Conservation (phyloP, 352 stramenopile genomes). For the Thalassiosira exigua region DNA sequence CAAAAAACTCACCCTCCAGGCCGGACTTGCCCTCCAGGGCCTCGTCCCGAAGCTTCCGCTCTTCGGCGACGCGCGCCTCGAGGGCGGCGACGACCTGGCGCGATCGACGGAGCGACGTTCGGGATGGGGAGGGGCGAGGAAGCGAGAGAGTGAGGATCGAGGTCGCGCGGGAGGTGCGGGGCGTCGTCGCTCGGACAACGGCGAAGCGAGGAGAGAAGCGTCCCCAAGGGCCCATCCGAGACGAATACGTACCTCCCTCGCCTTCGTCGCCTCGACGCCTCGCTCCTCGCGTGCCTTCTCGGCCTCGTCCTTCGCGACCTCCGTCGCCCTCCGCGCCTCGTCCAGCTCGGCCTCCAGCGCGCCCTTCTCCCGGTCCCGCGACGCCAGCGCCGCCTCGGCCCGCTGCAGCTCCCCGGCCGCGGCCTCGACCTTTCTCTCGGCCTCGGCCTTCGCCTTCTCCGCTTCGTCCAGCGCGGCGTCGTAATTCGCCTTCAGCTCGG, state of each 20-base stretch:
- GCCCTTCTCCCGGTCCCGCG: slow-evolving; percentile 18
- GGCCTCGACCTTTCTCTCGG: slow-evolving; percentile 18
- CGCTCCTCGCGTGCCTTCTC: no score
- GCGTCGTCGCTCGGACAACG: no score
- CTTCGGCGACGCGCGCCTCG: slow-evolving; percentile 26
- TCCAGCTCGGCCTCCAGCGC: neutral
- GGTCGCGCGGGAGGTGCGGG: no score
- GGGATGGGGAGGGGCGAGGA: no score
- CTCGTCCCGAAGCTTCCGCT: slow-evolving; percentile 31
- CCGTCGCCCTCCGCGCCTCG: slow-evolving; percentile 25
- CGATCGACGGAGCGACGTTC: no score
- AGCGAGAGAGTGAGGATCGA: no score
- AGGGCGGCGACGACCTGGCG: slow-evolving; percentile 18
- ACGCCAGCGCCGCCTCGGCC: slow-evolving; percentile 20
- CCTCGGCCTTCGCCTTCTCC: slow-evolving; percentile 10
- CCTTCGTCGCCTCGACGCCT: no score
- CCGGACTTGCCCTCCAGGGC: slow-evolving; percentile 34
- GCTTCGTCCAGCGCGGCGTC: slow-evolving; percentile 11
- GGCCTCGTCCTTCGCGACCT: slow-evolving; percentile 15
- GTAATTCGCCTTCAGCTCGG: slow-evolving; percentile 37
- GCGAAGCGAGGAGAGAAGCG: no score
- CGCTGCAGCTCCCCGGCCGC: slow-evolving; percentile 38
- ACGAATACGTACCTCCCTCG: no score
- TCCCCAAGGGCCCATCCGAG: no score
- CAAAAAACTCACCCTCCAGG: slow-evolving; percentile 33